Evolutionary conservation across 805 yeast genomes (phyloP).

Genomic region (Tetrapisispora pingtungensis): DNA sequence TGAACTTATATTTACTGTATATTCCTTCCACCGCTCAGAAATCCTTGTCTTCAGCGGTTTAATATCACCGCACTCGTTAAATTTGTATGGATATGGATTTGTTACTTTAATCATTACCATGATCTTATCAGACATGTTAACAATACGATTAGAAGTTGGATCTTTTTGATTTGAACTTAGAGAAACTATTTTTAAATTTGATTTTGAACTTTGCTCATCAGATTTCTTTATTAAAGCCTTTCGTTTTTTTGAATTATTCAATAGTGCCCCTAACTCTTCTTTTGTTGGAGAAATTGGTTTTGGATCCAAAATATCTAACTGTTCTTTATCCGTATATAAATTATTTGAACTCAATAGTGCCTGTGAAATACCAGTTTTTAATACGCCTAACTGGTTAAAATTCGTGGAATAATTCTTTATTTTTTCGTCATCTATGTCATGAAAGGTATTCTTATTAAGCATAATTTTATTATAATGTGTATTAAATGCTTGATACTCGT

Average conservation of each 20-base stretch:
- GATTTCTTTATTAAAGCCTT: not conserved
- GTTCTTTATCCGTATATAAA: too few species aligned
- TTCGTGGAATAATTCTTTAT: too few species aligned
- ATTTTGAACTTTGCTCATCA: not conserved
- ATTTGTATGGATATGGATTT: not conserved
- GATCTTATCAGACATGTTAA: constrained; percentile 40
- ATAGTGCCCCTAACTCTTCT: not conserved
- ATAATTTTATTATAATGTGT: too few species aligned
- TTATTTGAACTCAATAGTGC: too few species aligned
- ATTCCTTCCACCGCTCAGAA: constrained; percentile 71
- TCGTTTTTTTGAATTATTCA: not conserved
- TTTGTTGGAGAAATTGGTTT: constrained; percentile 1
- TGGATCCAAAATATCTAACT: not conserved
- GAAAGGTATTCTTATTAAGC: too few species aligned
- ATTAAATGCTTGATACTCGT: too few species aligned
- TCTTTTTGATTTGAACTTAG: not conserved
- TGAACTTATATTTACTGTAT: constrained; percentile 58
- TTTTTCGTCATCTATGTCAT: too few species aligned
- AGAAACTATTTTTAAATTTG: not conserved
- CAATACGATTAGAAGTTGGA: too few species aligned
- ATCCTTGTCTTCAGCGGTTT: constrained; percentile 47
- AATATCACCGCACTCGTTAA: constrained; percentile 35
- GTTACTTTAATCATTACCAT: constrained; percentile 49
- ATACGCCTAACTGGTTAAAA: too few species aligned
- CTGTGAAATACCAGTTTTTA: too few species aligned